Base-by-base conservation (phyloP, 169 alveolate genomes). In the Babesia ovata region DNA sequence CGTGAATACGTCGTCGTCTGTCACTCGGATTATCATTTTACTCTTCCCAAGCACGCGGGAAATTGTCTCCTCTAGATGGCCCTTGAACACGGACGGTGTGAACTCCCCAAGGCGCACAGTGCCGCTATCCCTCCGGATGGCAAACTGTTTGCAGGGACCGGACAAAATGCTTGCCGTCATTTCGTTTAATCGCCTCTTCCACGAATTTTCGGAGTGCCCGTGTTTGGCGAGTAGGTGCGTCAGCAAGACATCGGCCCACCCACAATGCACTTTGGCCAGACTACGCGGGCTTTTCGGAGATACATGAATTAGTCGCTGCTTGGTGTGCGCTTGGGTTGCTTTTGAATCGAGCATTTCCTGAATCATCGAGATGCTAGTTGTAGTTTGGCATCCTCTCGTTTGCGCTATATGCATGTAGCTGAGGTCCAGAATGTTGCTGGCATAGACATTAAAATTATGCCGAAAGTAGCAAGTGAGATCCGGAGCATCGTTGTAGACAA, bases 401-500 rank as follows among this genome's bases (percentile, higher is more conserved):
- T 59, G 73, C 7, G 63, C 33, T 12, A 36, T 56, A 29, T 70
- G 62, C 49, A 70, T 21, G 61, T 71, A 67, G 53, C 76, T 42
- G 28, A 79, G 61, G 50, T 79, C 87, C 21, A 66, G 54, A 9
- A 79, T 56, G 45, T 79, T 79, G 24, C 48, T 3, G 19, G 71
- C 16, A 26, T 57, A 24, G 12, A 79, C 44, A 1, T 75, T 66
- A 33, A 65, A 61, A 42, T 63, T 54, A 13, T 62, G 33, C 13
- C 36, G 36, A 19, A 79, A 26, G n/a, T 9, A 22, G 28, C 50
- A 42, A 17, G 62, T 45, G 36, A 79, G 67, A 11, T 67, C 87
- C 16, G 71, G 28, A 1, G 78, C 79, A 22, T 79, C 75, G 28
- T 79, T 72, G 39, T 79, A 79, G 0, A 79, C 82, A 17, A 79